Percentiles rank a stretch among this genome's conserved stretches.
phyloP scores from a whole-genome alignment of 495 filamentous ascomycete species.

The Aspergillus indologenus region DNA sequence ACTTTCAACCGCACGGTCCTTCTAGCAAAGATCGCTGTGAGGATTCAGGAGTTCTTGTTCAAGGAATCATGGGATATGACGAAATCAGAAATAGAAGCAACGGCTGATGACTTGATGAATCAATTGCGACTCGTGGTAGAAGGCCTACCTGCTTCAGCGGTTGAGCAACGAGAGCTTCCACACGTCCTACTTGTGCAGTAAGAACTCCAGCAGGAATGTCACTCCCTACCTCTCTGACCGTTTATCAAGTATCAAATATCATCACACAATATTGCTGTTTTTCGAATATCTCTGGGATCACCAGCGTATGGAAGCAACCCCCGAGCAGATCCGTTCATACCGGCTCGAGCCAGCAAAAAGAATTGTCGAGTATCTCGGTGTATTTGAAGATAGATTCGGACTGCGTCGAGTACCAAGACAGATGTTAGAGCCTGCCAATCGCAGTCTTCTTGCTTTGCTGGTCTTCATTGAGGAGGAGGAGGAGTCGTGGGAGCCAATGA shows the following conservation, averaged over 20 bases:
- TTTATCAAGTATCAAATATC: constrained; percentile 28
- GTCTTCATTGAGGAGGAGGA: constrained; percentile 25
- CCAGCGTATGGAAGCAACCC: constrained; percentile 9
- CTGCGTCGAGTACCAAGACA: constrained; percentile 34
- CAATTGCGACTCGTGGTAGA: constrained; percentile 29
- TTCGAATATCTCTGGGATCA: constrained; percentile 25
- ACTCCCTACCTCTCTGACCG: constrained; percentile 4
- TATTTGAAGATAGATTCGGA: constrained; percentile 32
- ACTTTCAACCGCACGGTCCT: constrained; percentile 24
- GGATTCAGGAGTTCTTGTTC: constrained; percentile 30
- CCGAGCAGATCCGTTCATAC: constrained; percentile 19
- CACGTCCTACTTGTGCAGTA: constrained; percentile 40
- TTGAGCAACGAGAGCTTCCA: constrained; percentile 27
- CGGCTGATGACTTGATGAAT: constrained; percentile 21
- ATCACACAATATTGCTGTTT: constrained; percentile 27
- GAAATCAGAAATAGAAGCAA: constrained; percentile 21
- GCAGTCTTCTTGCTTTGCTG: constrained; percentile 27
- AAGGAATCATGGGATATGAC: constrained; percentile 19
- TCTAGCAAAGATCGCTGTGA: constrained; percentile 26
- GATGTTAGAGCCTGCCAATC: constrained; percentile 31
- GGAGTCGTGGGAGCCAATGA: constrained; percentile 27
- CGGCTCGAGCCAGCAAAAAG: constrained; percentile 28
- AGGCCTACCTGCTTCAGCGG: constrained; percentile 23
- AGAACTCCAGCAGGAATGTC: constrained; percentile 12
- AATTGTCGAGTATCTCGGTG: constrained; percentile 31